These are phyloP conservation scores for Pythium plurisporium DNA, from an alignment of 352 stramenopile species.

Conservation along the genomic window DNA sequence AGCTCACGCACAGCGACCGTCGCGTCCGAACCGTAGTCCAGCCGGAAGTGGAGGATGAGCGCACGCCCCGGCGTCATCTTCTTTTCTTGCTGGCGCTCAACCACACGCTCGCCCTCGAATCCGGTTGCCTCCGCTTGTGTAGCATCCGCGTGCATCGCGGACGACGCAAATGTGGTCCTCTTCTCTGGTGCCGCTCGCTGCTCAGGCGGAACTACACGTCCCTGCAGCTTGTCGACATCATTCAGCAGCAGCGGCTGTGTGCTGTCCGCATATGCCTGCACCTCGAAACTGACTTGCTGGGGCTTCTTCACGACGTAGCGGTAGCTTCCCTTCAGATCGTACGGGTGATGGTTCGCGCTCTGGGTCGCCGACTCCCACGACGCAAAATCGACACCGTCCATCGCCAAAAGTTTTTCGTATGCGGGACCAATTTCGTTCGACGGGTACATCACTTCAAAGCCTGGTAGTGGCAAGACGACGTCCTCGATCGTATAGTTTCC, in stretches of 20 bases:
- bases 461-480: slow-evolving; percentile 93
- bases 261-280: slow-evolving; percentile 73
- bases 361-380: slow-evolving; percentile 18
- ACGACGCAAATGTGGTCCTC: background rate
- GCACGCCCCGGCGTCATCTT: slow-evolving; percentile 11
- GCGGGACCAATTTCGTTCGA: slow-evolving; percentile 48
- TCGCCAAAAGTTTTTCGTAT: slow-evolving; percentile 25
- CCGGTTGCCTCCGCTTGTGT: background rate
- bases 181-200: background rate
- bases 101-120: background rate
- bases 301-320: slow-evolving; percentile 21
- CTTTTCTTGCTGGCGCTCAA: background rate
- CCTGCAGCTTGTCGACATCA: slow-evolving; percentile 60
- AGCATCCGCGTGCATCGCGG: too few relatives aligned
- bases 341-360: slow-evolving; percentile 42
- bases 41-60: slow-evolving; percentile 45
- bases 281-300: slow-evolving; percentile 60
- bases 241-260: slow-evolving; percentile 79
- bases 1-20: slow-evolving; percentile 95
- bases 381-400: slow-evolving; percentile 33
- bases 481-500: slow-evolving; percentile 88
- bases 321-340: slow-evolving; percentile 78
- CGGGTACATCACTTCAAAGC: slow-evolving; percentile 84
- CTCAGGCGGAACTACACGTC: slow-evolving; percentile 4
- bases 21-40: slow-evolving; percentile 87